Percentiles rank a stretch among this genome's conserved stretches.
Conservation (phyloP, 2,329 filamentous ascomycete genomes). For the Alternaria rosae region DNA sequence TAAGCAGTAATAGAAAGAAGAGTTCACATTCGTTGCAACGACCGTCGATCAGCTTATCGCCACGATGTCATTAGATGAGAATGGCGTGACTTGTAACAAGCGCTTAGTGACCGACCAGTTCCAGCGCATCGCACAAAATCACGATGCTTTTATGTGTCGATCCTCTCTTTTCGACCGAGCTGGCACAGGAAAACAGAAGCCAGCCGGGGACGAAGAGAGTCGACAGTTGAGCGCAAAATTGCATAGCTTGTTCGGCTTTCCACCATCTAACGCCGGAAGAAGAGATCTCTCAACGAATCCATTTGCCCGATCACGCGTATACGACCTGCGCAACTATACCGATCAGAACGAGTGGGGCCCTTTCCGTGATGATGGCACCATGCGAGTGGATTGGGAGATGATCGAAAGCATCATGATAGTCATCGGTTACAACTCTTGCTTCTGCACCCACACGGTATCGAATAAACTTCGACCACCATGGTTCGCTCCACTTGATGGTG, state of each 20-base stretch:
- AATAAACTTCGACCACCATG: conserved; percentile 39
- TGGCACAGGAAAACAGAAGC: conserved; percentile 52
- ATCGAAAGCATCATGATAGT: conserved; percentile 77
- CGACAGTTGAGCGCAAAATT: conserved; percentile 74
- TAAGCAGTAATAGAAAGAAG: conserved; percentile 30
- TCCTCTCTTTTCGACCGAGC: conserved; percentile 67
- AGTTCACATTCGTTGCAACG: conserved; percentile 48
- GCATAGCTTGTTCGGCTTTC: conserved; percentile 73
- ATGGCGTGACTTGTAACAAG: conserved; percentile 57
- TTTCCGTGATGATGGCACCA: conserved; percentile 69
- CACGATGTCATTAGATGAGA: conserved; percentile 49
- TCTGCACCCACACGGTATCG: conserved; percentile 35
- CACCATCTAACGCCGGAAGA: conserved; percentile 52
- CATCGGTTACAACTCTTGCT: conserved; percentile 64
- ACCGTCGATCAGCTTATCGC: conserved; percentile 51
- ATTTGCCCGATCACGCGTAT: conserved; percentile 73
- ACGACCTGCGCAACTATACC: conserved; percentile 75
- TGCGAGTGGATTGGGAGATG: conserved; percentile 79
- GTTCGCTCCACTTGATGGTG: conserved; percentile 38
- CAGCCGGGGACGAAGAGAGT: conserved; percentile 52
- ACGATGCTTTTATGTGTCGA: conserved; percentile 67
- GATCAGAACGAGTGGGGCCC: conserved; percentile 72
- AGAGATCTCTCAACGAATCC: conserved; percentile 58
- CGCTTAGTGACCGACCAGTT: conserved; percentile 51
- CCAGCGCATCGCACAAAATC: conserved; percentile 57